Conservation (phyloP, 768 basidiomycete species). For the Cyclocybe aegerita region DNA sequence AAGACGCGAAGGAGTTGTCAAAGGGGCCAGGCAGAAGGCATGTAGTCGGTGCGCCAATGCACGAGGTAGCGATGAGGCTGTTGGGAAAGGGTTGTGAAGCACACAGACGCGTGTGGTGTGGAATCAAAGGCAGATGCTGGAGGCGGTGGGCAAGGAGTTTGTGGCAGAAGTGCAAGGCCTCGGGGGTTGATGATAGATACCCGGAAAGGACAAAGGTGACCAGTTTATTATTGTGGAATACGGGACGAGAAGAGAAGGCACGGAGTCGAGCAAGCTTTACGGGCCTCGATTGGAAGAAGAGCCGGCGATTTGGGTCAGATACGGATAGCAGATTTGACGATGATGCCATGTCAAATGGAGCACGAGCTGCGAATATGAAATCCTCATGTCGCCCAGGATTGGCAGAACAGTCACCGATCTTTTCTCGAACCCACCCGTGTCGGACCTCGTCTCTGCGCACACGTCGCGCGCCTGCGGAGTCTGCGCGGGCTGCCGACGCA, state of each 20-base stretch:
- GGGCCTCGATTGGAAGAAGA: conserved; percentile 21
- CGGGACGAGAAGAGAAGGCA: conserved; percentile 22
- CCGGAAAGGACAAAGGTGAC: conserved; percentile 31
- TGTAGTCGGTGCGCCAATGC: conserved; percentile 39
- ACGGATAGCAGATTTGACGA: conserved; percentile 18
- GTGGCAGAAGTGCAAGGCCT: conserved; percentile 12
- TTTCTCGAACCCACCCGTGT: conserved; percentile 16
- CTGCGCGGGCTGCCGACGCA: too few relatives aligned
- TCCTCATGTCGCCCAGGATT: conserved; percentile 35
- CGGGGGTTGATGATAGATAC: conserved; percentile 19
- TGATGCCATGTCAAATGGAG: conserved; percentile 30
- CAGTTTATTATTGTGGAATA: conserved; percentile 37
- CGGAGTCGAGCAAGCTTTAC: conserved; percentile 27
- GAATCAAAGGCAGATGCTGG: conserved; percentile 16
- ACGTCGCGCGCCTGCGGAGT: too few relatives aligned
- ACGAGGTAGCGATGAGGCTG: conserved; percentile 49
- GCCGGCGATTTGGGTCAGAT: conserved; percentile 25
- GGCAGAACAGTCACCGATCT: conserved; percentile 16
- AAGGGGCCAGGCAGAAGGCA: conserved; percentile 51
- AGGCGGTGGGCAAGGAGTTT: conserved; percentile 19
- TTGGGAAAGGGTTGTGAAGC: conserved; percentile 33
- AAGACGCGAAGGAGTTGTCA: conserved; percentile 25
- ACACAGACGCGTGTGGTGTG: conserved; percentile 15
- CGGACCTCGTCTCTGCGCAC: too few relatives aligned
- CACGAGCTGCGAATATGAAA: conserved; percentile 31